phyloP scores from a whole-genome alignment of 805 yeast genomes.

The Candida montana region DNA sequence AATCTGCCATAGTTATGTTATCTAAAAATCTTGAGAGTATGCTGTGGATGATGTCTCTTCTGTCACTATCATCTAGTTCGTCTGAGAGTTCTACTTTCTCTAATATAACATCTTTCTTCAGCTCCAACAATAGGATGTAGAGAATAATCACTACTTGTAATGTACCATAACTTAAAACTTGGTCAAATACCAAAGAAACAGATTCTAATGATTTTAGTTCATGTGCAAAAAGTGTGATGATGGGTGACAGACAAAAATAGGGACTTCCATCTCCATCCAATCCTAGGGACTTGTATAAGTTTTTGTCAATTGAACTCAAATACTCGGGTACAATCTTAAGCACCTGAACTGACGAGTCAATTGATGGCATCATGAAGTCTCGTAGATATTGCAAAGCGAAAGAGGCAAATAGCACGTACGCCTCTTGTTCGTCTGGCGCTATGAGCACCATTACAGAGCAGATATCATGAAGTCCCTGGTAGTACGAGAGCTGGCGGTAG shows the following conservation, averaged over 20 bases:
- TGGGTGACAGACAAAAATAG: conserved; percentile 66
- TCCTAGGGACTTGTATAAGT: conserved; percentile 30
- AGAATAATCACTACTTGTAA: conserved; percentile 52
- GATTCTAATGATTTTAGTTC: conserved; percentile 46
- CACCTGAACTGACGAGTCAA: conserved; percentile 62
- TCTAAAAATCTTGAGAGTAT: conserved; percentile 26
- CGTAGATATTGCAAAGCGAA: conserved; percentile 61
- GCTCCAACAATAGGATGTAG: conserved; percentile 50
- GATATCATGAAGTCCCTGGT: conserved; percentile 92
- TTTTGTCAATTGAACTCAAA: conserved; percentile 42
- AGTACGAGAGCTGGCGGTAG: conserved; percentile 63
- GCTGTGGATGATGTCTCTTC: conserved; percentile 41
- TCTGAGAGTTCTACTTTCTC: conserved; percentile 22
- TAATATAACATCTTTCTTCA: conserved; percentile 40
- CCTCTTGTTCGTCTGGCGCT: conserved; percentile 34
- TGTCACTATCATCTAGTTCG: too few species aligned
- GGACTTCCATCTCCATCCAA: conserved; percentile 48
- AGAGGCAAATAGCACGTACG: conserved; percentile 34
- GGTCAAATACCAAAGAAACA: conserved; percentile 63
- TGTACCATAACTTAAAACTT: conserved; percentile 51
- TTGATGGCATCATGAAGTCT: conserved; percentile 76
- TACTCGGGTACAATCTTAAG: conserved; percentile 62
- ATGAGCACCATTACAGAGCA: conserved; percentile 61
- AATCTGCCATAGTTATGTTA: conserved; percentile 20
- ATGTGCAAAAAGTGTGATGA: conserved; percentile 77